A percentile compares a stretch with the other conserved stretches of the same genome.
phyloP scores from a whole-genome alignment of 208 protist species.

The Herpetomonas tarakana region DNA sequence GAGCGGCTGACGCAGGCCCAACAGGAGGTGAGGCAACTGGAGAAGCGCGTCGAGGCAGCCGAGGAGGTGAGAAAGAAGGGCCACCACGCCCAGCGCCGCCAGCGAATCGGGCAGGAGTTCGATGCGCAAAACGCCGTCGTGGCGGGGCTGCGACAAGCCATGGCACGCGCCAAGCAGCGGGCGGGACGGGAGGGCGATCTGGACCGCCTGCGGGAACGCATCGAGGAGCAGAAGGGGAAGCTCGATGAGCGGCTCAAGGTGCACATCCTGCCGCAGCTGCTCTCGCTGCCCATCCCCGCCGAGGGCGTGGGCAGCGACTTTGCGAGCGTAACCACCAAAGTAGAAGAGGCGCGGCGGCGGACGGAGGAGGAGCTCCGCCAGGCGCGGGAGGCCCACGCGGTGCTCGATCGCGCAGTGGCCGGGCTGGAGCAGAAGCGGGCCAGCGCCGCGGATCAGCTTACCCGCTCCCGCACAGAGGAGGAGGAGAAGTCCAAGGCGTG shows the following conservation, averaged over 20 bases:
- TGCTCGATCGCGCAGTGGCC: slow-evolving; percentile 30
- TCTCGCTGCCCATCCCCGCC: slow-evolving; percentile 7
- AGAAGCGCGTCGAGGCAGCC: slow-evolving; percentile 40
- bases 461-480: slow-evolving; percentile 4
- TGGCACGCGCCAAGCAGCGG: slow-evolving; percentile 47
- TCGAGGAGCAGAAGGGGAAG: slow-evolving; percentile 25
- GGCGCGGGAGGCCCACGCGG: slow-evolving; percentile 19
- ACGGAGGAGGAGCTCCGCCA: slow-evolving; percentile 23
- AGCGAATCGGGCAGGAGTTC: slow-evolving; percentile 34
- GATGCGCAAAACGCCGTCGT: slow-evolving; percentile 49
- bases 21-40: slow-evolving; percentile 32
- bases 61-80: slow-evolving; percentile 36
- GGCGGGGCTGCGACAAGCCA: slow-evolving; percentile 42
- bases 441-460: slow-evolving; percentile 22
- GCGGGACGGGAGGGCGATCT: slow-evolving; percentile 33
- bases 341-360: slow-evolving; percentile 18
- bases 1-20: slow-evolving; percentile 6
- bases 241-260: slow-evolving; percentile 23
- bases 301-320: slow-evolving; percentile 4
- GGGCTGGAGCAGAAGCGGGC: slow-evolving; percentile 30
- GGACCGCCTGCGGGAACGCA: slow-evolving; percentile 30
- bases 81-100: slow-evolving; percentile 33
- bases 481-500: slow-evolving; percentile 7
- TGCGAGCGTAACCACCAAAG: slow-evolving; percentile 11
- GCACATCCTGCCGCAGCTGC: slow-evolving; percentile 35